Evolutionary conservation across 1,284 basidiomycete genomes (phyloP).

Genomic region (Jaminaea rosea): DNA sequence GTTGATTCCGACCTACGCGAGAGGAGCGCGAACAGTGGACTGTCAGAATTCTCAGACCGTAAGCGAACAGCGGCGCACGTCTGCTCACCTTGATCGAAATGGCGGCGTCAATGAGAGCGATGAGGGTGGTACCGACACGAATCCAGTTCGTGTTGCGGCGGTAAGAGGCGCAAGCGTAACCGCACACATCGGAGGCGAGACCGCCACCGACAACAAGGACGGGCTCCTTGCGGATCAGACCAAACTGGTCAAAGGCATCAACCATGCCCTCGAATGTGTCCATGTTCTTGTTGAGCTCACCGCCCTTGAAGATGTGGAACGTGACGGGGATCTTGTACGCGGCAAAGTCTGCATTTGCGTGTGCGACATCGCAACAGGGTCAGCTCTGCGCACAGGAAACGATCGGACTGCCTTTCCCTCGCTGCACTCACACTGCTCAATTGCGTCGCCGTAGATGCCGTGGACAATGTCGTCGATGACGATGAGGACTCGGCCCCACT

Average conservation of each 20-base stretch:
- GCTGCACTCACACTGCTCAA: slow-evolving; percentile 26
- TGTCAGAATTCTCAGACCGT: too few species aligned
- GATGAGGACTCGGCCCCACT: slow-evolving; percentile 50
- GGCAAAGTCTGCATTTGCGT: slow-evolving; percentile 47
- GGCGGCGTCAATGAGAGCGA: slow-evolving; percentile 51
- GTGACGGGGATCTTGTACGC: slow-evolving; percentile 49
- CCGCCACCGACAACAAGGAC: slow-evolving; percentile 51
- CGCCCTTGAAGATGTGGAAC: slow-evolving; percentile 50
- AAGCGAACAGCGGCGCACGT: slow-evolving; percentile 32
- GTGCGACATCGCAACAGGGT: slow-evolving; percentile 35
- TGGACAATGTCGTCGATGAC: slow-evolving; percentile 49
- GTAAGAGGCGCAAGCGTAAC: slow-evolving; percentile 51
- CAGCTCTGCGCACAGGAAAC: not conserved
- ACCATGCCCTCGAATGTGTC: slow-evolving; percentile 50
- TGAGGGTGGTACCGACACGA: slow-evolving; percentile 51
- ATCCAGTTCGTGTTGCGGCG: slow-evolving; percentile 51
- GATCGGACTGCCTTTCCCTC: too few species aligned
- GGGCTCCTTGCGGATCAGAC: slow-evolving; percentile 51
- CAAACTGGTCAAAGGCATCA: slow-evolving; percentile 51
- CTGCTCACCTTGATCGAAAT: slow-evolving; percentile 52
- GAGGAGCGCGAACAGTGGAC: too few species aligned
- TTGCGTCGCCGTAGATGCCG: slow-evolving; percentile 42
- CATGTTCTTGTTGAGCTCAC: slow-evolving; percentile 52
- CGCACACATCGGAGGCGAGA: slow-evolving; percentile 47
- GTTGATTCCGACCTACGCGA: slow-evolving; percentile 40